Base-by-base conservation (phyloP, 2,329 filamentous ascomycete genomes). In the Blastomyces emzantsi region DNA sequence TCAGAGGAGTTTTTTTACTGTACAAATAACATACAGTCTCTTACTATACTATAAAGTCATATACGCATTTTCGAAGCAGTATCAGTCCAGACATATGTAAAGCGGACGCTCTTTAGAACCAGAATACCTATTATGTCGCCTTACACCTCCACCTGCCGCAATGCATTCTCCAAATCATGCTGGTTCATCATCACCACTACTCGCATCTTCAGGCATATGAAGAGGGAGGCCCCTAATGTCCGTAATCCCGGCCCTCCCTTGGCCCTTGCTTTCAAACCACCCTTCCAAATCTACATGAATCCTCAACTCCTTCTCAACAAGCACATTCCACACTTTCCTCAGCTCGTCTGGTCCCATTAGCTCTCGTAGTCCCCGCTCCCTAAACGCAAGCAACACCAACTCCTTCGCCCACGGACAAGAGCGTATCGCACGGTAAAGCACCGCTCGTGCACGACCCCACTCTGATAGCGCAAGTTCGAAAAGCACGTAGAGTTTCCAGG, bases 361-460 rank as follows among this genome's bases (percentile, higher is more conserved):
- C 11, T 70, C 62, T 17, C 70, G 70, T 41, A 80, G 65, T 47
- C 65, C 67, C 49, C 77, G 69, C 49, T 78, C 73, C 55, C 77
- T 76, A 64, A 88, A 85, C 0, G 82, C 86, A 33, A 82, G 64
- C 74, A 88, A 78, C 54, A 85, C 74, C 58, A 85, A 79, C 47
- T 81, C 78, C 71, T 89, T 88, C 1, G 79, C 81, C 85, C 86
- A 89, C 0, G 87, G 87, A 69, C 86, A 79, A 19, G 78, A 75
- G 54, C 80, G 76, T 66, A 89, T 69, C 0, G 83, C 85, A 43
- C 82, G 76, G 64, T 84, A 82, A 68, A 84, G 84, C 0, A 84
- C 77, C 1, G 80, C 75, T 66, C 80, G 84, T 2, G 81, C 79
- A 60, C 76, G 74, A 30, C 73, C 64, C 7, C 39, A 59, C 33